phyloP scores from a whole-genome alignment of 768 basidiomycete genomes.

The Tubosaeta brunneosetosa region DNA sequence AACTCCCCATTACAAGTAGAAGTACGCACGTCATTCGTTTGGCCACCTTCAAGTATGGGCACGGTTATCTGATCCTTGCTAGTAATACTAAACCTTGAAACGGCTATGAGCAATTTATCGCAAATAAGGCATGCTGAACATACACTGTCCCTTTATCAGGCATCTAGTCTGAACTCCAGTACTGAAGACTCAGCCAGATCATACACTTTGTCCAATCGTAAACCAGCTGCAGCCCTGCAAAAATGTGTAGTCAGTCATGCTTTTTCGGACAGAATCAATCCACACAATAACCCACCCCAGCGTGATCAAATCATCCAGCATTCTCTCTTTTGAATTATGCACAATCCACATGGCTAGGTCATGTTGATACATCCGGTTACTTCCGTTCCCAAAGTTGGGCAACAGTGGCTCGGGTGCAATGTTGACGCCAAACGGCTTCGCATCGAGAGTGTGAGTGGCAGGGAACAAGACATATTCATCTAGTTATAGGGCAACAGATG shows the following conservation, averaged over 20 bases:
- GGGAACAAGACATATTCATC: slow-evolving; percentile 21
- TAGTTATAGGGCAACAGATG: background rate
- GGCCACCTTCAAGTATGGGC: too few species aligned
- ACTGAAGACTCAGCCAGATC: slow-evolving; percentile 26
- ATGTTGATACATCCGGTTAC: slow-evolving; percentile 37
- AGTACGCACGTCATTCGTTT: too few species aligned
- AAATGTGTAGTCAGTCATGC: too few species aligned
- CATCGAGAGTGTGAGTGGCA: slow-evolving; percentile 6
- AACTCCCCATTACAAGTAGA: too few species aligned
- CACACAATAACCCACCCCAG: slow-evolving; percentile 29
- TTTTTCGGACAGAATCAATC: too few species aligned
- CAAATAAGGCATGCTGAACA: too few species aligned
- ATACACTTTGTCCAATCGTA: slow-evolving; percentile 24
- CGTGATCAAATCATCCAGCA: slow-evolving; percentile 35
- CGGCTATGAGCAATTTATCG: too few species aligned
- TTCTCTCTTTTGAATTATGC: slow-evolving; percentile 42
- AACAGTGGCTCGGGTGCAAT: slow-evolving; percentile 34
- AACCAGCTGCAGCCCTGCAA: slow-evolving; percentile 10
- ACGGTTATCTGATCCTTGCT: too few species aligned
- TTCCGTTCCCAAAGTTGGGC: slow-evolving; percentile 43
- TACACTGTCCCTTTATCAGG: too few species aligned
- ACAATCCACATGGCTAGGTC: slow-evolving; percentile 46
- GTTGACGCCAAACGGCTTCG: slow-evolving; percentile 13
- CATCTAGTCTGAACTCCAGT: slow-evolving; percentile 22
- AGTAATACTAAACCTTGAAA: too few species aligned